These are phyloP conservation scores for Oryza nivara DNA, from an alignment of 176 grass and related monocot genomes.

Conservation along the genomic window DNA sequence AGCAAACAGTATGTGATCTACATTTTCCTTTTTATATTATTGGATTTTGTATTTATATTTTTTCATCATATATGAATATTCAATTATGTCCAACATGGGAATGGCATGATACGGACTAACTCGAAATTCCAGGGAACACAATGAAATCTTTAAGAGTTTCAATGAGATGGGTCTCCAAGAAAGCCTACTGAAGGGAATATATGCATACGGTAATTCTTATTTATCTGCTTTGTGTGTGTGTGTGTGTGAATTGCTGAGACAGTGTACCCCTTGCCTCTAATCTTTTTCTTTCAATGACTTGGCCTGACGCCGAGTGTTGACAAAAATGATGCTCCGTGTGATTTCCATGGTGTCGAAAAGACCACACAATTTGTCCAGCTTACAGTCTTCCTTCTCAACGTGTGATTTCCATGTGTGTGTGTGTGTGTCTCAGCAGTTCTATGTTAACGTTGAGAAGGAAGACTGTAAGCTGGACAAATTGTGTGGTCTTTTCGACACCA, in stretches of 20 bases:
- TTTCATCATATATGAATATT: conserved; percentile 29
- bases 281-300: no score
- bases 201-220: conserved; percentile 59
- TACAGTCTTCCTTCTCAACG: no score
- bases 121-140: conserved; percentile 26
- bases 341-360: no score
- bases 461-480: conserved; percentile 61
- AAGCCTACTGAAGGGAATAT: conserved; percentile 73
- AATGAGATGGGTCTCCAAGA: conserved; percentile 66
- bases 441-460: conserved; percentile 59
- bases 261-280: no score
- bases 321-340: no score
- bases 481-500: conserved; percentile 48
- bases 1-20: conserved; percentile 21
- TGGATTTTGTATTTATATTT: conserved; percentile 24
- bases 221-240: neutral
- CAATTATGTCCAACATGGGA: conserved; percentile 20
- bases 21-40: conserved; percentile 4
- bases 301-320: no score
- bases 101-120: conserved; percentile 21
- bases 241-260: no score
- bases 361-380: no score
- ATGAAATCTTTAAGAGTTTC: conserved; percentile 66
- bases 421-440: conserved; percentile 37
- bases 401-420: no score